These are phyloP conservation scores for Colletotrichum acutatum DNA, from an alignment of 2,329 filamentous ascomycete genomes.

Conservation along the genomic window DNA sequence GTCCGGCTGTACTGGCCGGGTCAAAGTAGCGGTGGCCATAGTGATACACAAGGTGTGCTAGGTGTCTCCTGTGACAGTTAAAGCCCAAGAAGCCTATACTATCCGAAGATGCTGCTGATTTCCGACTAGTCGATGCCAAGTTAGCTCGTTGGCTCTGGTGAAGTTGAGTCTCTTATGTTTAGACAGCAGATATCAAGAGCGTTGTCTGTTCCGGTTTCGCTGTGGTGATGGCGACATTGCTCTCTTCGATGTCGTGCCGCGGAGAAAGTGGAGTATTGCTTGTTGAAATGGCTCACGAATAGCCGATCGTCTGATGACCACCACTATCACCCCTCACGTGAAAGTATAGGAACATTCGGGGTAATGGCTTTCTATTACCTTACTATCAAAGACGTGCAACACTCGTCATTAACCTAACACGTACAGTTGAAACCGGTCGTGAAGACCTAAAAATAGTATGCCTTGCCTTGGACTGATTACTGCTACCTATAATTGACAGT, in stretches of 20 bases:
- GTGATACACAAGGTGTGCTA: background rate
- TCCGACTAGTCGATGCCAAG: background rate
- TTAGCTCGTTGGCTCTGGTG: background rate
- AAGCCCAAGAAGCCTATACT: background rate
- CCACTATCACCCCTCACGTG: background rate
- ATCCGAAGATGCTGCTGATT: background rate
- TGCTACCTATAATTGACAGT: too few relatives aligned
- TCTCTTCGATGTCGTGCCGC: constrained; percentile 23
- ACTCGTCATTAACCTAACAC: too few relatives aligned
- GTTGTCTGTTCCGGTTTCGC: background rate
- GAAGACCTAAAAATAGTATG: too few relatives aligned
- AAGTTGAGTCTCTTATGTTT: background rate
- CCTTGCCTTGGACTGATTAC: too few relatives aligned
- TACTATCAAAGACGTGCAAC: background rate
- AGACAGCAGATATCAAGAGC: background rate
- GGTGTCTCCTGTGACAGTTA: background rate
- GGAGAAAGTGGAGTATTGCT: constrained; percentile 17
- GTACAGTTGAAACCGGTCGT: too few relatives aligned
- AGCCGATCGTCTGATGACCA: background rate
- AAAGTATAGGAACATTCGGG: background rate
- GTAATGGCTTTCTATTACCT: background rate
- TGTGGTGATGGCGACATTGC: constrained; percentile 21
- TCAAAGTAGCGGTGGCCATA: constrained; percentile 16
- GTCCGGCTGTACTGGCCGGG: constrained; percentile 63
- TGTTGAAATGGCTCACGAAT: background rate